A percentile compares a stretch with the other conserved stretches of the same genome.
Evolutionary conservation across 202 grass and related monocot species (phyloP).

Genomic region (Thinopyrum obtusiflorum): DNA sequence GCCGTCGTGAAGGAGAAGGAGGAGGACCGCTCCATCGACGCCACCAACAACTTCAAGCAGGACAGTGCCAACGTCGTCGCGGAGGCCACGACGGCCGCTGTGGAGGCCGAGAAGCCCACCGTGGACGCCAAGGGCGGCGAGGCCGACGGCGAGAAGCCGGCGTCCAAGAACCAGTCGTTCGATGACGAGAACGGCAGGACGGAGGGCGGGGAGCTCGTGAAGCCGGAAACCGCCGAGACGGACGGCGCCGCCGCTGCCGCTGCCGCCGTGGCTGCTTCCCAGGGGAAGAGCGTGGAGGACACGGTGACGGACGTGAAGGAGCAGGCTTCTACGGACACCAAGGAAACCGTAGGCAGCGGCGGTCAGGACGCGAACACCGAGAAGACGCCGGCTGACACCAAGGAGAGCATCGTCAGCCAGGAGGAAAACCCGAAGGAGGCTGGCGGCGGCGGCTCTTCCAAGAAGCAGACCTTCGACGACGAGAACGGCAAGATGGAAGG

Average conservation of each 20-base stretch:
- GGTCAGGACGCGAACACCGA: slow-evolving; percentile 26
- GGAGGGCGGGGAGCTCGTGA: slow-evolving; percentile 70
- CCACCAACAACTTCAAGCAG: slow-evolving; percentile 55
- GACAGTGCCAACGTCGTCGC: slow-evolving; percentile 45
- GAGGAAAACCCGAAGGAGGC: not conserved
- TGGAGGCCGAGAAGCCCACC: slow-evolving; percentile 18
- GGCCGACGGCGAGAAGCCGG: not conserved
- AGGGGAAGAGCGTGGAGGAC: slow-evolving; percentile 37
- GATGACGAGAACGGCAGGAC: slow-evolving; percentile 80
- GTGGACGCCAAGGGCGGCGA: slow-evolving; percentile 1
- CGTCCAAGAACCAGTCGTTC: slow-evolving; percentile 45
- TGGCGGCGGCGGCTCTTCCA: not conserved
- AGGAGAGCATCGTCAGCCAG: not conserved
- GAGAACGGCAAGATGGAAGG: slow-evolving; percentile 89
- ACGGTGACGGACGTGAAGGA: slow-evolving; percentile 29
- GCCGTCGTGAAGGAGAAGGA: slow-evolving; percentile 26
- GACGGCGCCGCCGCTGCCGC: slow-evolving; percentile 3
- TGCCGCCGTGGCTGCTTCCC: not conserved
- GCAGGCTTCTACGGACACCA: slow-evolving; percentile 36
- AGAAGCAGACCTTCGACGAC: slow-evolving; percentile 65
- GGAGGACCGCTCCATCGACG: slow-evolving; percentile 66
- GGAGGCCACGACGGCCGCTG: not conserved
- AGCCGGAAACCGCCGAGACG: slow-evolving; percentile 41
- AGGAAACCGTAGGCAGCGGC: slow-evolving; percentile 4
- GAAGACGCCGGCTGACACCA: slow-evolving; percentile 11